Evolutionary conservation across 2,329 filamentous ascomycete genomes (phyloP).

Genomic region (Aureobasidium mangrovei): DNA sequence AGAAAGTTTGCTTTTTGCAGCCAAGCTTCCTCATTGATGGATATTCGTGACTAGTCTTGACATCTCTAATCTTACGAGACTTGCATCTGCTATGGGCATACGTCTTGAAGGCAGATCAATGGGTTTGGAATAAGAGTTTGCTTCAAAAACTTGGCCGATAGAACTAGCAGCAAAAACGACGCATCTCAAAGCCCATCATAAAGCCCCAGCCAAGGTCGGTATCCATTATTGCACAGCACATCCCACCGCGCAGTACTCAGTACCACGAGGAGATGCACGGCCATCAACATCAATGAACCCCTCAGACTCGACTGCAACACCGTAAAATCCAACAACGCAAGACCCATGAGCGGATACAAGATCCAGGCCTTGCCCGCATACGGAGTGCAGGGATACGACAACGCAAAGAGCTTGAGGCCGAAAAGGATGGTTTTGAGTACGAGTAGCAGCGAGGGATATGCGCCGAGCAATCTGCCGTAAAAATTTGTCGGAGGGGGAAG

Average conservation of each 20-base stretch:
- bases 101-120: too few relatives aligned
- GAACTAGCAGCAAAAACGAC: too few relatives aligned
- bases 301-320: constrained; percentile 24
- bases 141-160: too few relatives aligned
- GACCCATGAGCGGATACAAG: constrained; percentile 55
- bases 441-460: constrained; percentile 27
- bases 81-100: too few relatives aligned
- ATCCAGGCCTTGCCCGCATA: constrained; percentile 57
- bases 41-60: too few relatives aligned
- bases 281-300: constrained; percentile 34
- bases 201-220: neutral
- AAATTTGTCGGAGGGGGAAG: constrained; percentile 27
- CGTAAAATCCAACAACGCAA: constrained; percentile 61
- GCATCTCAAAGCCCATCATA: neutral
- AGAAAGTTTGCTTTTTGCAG: too few relatives aligned
- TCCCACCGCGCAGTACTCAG: constrained; percentile 23
- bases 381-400: constrained; percentile 63
- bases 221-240: neutral
- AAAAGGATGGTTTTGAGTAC: constrained; percentile 53
- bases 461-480: constrained; percentile 25
- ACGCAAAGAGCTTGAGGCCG: constrained; percentile 55
- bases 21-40: too few relatives aligned
- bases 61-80: too few relatives aligned
- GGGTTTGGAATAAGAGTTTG: too few relatives aligned
- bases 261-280: constrained; percentile 41